Base-by-base conservation (phyloP, 169 alveolate genomes). In the Hammondia hammondi region DNA sequence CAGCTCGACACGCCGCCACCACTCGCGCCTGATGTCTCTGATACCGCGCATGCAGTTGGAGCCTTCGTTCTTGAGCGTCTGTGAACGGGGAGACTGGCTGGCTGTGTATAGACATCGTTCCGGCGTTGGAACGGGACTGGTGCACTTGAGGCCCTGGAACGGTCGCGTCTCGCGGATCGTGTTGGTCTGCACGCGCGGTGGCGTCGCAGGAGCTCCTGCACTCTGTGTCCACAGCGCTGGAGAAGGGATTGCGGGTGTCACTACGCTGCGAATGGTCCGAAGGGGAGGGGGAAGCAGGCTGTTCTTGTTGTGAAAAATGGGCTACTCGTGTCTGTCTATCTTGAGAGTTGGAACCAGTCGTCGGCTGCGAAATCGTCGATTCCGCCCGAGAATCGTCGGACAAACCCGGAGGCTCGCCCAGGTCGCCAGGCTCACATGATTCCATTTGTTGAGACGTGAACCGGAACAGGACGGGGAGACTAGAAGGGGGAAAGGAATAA, bases 41-140 rank as follows among this genome's bases (percentile, higher is more conserved):
- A n/a, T 82, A 43, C n/a, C 90, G 90, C 32, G 70, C 57, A 24
- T 19, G 90, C 72, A 73, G 85, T 32, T 73, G 85, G 43, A 73
- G 85, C 46, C 85, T 73, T 17, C 85, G 85, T 32, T 35, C 52
- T 7, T 67, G 77, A 17, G 5, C 32, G 10, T 17, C 77, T 4
- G n/a, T 4, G 27, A 27, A 9, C 77, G 12, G 43, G 43, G 43
- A 39, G 43, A 39, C 43, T 39, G 61, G 24, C 61, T 7, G 24
- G 5, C 19, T 52, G 19, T 14, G 24, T 0, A 14, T 7, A 52
- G 61, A 52, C 19, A 14, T 10, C 10, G 19, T 1, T 52, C 19
- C 61, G 10, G 61, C 61, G 61, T 14, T 7, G 61, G 61, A 14
- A 7, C 61, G 12, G 24, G 61, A 52, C 61, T 52, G 61, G 61